Conservation (phyloP, 2,329 filamentous ascomycete species). For the Colletotrichum echinochloae region DNA sequence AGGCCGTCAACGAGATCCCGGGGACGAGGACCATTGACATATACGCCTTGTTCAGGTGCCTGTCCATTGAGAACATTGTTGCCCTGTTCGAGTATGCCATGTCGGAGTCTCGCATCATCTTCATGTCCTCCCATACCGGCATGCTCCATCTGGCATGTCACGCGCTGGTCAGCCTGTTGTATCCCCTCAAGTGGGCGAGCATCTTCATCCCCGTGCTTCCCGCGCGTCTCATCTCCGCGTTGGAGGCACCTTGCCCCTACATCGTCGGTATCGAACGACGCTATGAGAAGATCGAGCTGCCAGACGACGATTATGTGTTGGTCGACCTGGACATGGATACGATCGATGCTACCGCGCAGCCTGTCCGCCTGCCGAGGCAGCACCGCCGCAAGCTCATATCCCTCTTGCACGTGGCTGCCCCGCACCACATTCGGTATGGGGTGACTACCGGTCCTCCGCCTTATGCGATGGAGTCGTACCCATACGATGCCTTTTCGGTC, state of each 20-base stretch:
- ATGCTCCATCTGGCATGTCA: constrained; percentile 96
- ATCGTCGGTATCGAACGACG: constrained; percentile 95
- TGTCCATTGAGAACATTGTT: constrained; percentile 93
- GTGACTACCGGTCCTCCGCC: constrained; percentile 89
- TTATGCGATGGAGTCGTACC: constrained; percentile 93
- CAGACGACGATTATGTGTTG: constrained; percentile 94
- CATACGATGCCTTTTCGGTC: constrained; percentile 88
- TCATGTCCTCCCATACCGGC: constrained; percentile 93
- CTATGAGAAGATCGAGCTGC: constrained; percentile 87
- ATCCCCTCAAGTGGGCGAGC: constrained; percentile 92
- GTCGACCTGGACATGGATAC: constrained; percentile 93
- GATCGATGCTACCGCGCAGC: constrained; percentile 85
- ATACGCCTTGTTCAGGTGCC: constrained; percentile 89
- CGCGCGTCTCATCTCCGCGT: constrained; percentile 85
- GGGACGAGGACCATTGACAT: constrained; percentile 92
- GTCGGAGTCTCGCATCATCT: constrained; percentile 93
- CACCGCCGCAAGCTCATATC: constrained; percentile 91
- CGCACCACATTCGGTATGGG: constrained; percentile 87
- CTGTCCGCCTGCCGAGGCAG: constrained; percentile 85
- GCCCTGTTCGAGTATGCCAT: constrained; percentile 93
- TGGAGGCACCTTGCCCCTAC: constrained; percentile 96
- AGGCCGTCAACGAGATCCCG: constrained; percentile 92
- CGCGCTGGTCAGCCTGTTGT: constrained; percentile 86
- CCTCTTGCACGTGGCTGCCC: constrained; percentile 88
- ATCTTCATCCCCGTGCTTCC: constrained; percentile 95